These are phyloP conservation scores for Croton setiger DNA, from an alignment of 441 rosid genomes.

Conservation along the genomic window DNA sequence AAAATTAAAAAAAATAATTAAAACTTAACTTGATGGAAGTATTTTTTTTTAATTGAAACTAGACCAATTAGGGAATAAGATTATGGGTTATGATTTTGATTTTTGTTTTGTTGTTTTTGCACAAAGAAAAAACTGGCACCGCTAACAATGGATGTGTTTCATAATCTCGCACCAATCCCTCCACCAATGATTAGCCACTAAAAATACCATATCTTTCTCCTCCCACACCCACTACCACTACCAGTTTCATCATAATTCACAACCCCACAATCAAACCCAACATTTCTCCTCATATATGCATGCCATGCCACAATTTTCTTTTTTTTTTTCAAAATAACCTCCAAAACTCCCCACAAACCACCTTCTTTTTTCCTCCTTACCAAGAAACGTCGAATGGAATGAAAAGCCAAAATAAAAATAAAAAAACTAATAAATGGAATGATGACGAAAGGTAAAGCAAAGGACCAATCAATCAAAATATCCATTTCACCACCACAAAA, in stretches of 20 bases:
- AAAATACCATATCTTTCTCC: constrained; percentile 1
- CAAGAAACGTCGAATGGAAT: too few relatives aligned
- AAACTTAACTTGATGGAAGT: too few relatives aligned
- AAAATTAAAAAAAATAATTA: too few relatives aligned
- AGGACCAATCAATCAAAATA: constrained; percentile 12
- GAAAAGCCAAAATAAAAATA: too few relatives aligned
- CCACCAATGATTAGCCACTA: constrained; percentile 23
- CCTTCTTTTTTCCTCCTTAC: background rate
- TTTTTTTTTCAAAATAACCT: background rate
- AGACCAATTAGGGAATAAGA: too few relatives aligned
- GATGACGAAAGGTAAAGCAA: constrained; percentile 16
- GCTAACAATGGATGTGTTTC: constrained; percentile 26
- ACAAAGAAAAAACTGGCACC: background rate
- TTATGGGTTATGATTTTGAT: too few relatives aligned
- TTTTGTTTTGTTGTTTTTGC: too few relatives aligned
- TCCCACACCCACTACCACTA: constrained; percentile 15
- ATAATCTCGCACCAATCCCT: constrained; percentile 21
- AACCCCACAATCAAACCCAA: constrained; percentile 12
- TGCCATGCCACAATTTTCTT: constrained; percentile 11
- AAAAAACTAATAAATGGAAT: background rate
- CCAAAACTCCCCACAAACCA: background rate
- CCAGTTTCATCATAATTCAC: background rate
- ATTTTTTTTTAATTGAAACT: too few relatives aligned
- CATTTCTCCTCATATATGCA: constrained; percentile 22
- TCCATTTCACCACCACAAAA: constrained; percentile 13